These are phyloP conservation scores for Astrocystis sublimbata DNA, from an alignment of 495 filamentous ascomycete species.

Conservation along the genomic window DNA sequence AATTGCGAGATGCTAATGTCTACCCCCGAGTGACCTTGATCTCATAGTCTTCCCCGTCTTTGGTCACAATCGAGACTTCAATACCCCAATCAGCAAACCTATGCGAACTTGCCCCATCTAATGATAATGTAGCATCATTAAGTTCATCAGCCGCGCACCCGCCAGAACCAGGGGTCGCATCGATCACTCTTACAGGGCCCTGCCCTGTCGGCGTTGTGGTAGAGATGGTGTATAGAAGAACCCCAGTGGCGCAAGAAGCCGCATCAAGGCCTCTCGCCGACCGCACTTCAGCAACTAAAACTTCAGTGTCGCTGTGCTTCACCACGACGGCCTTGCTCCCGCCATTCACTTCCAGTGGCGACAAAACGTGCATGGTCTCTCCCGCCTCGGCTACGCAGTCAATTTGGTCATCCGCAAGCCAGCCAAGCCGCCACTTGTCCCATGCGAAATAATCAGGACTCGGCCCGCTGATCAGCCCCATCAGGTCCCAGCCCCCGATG, in stretches of 20 bases:
- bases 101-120: slow-evolving; percentile 11
- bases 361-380: slow-evolving; percentile 25
- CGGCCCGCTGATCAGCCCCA: slow-evolving; percentile 36
- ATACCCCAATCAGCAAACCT: slow-evolving; percentile 11
- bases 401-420: slow-evolving; percentile 32
- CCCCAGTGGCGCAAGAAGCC: slow-evolving; percentile 16
- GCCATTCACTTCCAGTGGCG: slow-evolving; percentile 24
- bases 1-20: neutral
- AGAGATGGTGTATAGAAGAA: slow-evolving; percentile 25
- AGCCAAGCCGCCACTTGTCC: slow-evolving; percentile 38
- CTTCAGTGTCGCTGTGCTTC: slow-evolving; percentile 13
- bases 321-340: slow-evolving; percentile 24
- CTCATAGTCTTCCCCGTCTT: slow-evolving; percentile 6
- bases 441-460: slow-evolving; percentile 39
- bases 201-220: slow-evolving; percentile 12
- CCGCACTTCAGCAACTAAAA: slow-evolving; percentile 22
- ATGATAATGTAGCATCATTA: slow-evolving; percentile 16
- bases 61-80: slow-evolving; percentile 10
- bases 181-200: slow-evolving; percentile 20
- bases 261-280: slow-evolving; percentile 13
- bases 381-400: slow-evolving; percentile 25
- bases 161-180: slow-evolving; percentile 14
- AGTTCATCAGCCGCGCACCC: slow-evolving; percentile 22
- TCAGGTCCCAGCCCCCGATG: slow-evolving; percentile 39
- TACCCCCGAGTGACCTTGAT: neutral